Conservation (phyloP, 2,329 filamentous ascomycete species). For the Raffaelea deltoideospora region DNA sequence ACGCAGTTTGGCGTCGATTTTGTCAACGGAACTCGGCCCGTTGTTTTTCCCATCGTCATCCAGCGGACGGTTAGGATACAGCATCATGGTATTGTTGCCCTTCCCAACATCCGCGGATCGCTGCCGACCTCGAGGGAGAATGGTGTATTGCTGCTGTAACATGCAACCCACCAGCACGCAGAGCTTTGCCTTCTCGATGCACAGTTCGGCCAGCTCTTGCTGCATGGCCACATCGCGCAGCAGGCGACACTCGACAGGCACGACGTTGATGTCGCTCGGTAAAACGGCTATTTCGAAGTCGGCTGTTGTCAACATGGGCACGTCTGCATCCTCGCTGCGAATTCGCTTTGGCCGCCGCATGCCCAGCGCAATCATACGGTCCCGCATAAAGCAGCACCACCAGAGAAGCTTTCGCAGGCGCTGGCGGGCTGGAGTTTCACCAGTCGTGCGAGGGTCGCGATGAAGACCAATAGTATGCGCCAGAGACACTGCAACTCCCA, state of each 20-base stretch:
- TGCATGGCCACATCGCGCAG: conserved; percentile 60
- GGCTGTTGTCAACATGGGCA: conserved; percentile 70
- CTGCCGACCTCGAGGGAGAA: conserved; percentile 69
- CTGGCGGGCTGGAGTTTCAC: conserved; percentile 58
- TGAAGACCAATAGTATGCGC: conserved; percentile 90
- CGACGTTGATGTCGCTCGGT: conserved; percentile 50
- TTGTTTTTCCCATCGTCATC: conserved; percentile 34
- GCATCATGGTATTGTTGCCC: conserved; percentile 58
- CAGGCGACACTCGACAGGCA: conserved; percentile 55
- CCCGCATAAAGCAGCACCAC: conserved; percentile 96
- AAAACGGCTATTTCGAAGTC: conserved; percentile 71
- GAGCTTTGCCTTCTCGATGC: conserved; percentile 79
- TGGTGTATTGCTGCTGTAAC: conserved; percentile 80
- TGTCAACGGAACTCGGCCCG: conserved; percentile 54
- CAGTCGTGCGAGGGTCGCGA: conserved; percentile 61
- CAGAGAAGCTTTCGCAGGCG: conserved; percentile 89
- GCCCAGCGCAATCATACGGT: conserved; percentile 79
- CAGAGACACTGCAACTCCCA: conserved; percentile 86
- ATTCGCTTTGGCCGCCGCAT: conserved; percentile 89
- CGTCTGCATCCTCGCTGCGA: conserved; percentile 85
- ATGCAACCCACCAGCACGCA: conserved; percentile 84
- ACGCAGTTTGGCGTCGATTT: conserved; percentile 65
- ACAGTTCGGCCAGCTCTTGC: conserved; percentile 68
- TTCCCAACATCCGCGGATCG: conserved; percentile 46
- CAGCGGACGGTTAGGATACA: conserved; percentile 75